Base-by-base conservation (phyloP, 129 eudicot species). In the Helianthus annuus region DNA sequence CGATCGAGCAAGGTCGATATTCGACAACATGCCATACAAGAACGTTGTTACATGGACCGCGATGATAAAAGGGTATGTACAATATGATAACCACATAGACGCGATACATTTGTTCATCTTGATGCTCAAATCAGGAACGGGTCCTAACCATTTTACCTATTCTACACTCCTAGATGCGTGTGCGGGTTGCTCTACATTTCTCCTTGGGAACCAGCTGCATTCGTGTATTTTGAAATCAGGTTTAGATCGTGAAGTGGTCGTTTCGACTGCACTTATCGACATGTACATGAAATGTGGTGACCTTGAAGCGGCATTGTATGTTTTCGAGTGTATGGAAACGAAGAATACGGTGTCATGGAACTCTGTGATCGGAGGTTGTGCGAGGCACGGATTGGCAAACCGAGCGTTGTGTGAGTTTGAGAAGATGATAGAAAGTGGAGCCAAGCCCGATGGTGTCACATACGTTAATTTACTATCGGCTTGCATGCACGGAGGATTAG, bases 31-130 rank as follows among this genome's bases (percentile, higher is more conserved):
- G 89, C 74, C 67, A 10, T 74, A 86, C 48, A 92, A 69, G 79
- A 89, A 89, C 52, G 98, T 89, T n/a, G 82, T 92, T 27, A 78
- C 91, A 2, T 88, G 96, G 97, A 88, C 93, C 16, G 85, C 91
- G 11, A 92, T 92, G 97, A 86, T 89, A 34, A 87, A 80, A 70
- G 98, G 98, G 71, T 92, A 81, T 57, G 88, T 80, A 52, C 83
- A 71, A 14, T 16, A 71, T 54, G 84, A 70, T 6, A 82, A 80
- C 62, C 85, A 61, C 76, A 61, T 46, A 10, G 73, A 85, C 16
- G 95, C 95, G 7, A 55, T 89, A 48, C 68, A 89, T 12, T 62
- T 87, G 53, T 89, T 89, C 51, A 14, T 78, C 8, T 44, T 49
- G 69, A 92, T 92, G 96, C 66, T 81, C 67, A 69, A 75, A 27